A percentile compares a stretch with the other conserved stretches of the same genome.
These are phyloP conservation scores for Lojkania enalia DNA, from an alignment of 2,329 filamentous ascomycete species.

Conservation along the genomic window DNA sequence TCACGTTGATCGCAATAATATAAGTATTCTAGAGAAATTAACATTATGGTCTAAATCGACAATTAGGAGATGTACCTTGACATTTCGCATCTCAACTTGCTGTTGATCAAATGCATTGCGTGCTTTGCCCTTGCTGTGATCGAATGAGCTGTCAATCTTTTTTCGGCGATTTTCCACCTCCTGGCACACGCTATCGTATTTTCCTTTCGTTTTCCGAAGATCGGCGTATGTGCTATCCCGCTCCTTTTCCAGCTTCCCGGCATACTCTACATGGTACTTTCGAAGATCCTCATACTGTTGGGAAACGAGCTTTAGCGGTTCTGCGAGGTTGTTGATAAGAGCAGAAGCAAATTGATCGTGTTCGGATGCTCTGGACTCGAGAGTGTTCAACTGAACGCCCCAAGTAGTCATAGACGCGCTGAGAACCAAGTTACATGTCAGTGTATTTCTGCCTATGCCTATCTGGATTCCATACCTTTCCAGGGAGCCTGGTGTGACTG, in stretches of 20 bases:
- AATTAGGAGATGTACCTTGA: constrained; percentile 58
- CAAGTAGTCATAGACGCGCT: constrained; percentile 96
- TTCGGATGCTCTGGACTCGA: constrained; percentile 85
- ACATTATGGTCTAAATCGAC: constrained; percentile 5
- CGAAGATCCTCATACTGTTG: constrained; percentile 85
- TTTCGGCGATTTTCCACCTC: constrained; percentile 94
- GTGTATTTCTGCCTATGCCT: constrained; percentile 12
- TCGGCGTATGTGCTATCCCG: constrained; percentile 82
- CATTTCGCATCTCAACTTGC: constrained; percentile 91
- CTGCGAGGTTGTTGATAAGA: constrained; percentile 77
- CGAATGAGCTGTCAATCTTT: constrained; percentile 92
- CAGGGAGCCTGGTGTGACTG: constrained; percentile 90
- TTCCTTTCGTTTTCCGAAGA: constrained; percentile 85
- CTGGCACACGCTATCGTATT: constrained; percentile 91
- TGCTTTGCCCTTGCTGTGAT: constrained; percentile 82
- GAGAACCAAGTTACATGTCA: constrained; percentile 22
- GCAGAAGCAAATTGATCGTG: constrained; percentile 84
- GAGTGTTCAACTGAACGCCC: constrained; percentile 87
- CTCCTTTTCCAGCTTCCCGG: constrained; percentile 85
- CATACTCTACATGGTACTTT: constrained; percentile 87
- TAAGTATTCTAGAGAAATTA: constrained; percentile 74
- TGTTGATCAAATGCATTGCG: constrained; percentile 92
- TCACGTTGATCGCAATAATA: constrained; percentile 91
- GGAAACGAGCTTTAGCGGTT: constrained; percentile 77
- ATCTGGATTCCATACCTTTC: constrained; percentile 64